A percentile compares a stretch with the other conserved stretches of the same genome.
Evolutionary conservation across 2,329 filamentous ascomycete genomes (phyloP).

Genomic region (Neospermospora avenae): DNA sequence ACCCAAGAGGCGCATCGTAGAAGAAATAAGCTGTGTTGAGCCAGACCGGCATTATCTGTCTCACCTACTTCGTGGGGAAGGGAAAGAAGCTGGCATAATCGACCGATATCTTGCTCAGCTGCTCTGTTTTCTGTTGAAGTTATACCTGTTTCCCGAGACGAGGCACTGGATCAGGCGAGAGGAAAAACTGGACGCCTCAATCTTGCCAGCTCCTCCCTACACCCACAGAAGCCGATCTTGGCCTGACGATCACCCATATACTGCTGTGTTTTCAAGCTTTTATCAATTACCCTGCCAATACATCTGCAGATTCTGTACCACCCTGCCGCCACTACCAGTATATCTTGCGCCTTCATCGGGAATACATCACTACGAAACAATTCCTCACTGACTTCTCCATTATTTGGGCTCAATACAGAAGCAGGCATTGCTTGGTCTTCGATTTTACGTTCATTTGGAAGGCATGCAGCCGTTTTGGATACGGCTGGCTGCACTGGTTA

Average conservation of each 20-base stretch:
- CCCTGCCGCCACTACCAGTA: background rate
- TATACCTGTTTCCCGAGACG: no score
- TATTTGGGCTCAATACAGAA: background rate
- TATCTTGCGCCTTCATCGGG: background rate
- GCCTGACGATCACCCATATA: background rate
- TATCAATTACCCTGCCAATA: slow-evolving; percentile 2
- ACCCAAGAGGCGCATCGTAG: slow-evolving; percentile 1
- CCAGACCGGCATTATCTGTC: slow-evolving; percentile 13
- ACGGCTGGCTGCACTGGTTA: slow-evolving; percentile 31
- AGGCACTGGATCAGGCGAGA: no score
- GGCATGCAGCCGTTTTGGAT: slow-evolving; percentile 6
- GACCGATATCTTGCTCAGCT: background rate
- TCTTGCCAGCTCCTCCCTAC: background rate
- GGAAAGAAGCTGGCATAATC: background rate
- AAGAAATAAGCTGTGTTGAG: slow-evolving; percentile 27
- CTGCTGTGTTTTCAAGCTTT: background rate
- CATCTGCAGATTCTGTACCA: background rate
- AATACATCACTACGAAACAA: background rate
- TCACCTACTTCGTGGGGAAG: slow-evolving; percentile 10
- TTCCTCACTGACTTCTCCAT: background rate
- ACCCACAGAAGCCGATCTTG: background rate
- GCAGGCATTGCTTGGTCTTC: background rate
- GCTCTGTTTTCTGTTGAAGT: background rate
- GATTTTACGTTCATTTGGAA: background rate
- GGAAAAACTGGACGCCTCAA: no score